Percentiles rank a stretch among this genome's conserved stretches.
Conservation (phyloP, 192 early-diverging fungal species). For the Backusella mclennaniae region DNA sequence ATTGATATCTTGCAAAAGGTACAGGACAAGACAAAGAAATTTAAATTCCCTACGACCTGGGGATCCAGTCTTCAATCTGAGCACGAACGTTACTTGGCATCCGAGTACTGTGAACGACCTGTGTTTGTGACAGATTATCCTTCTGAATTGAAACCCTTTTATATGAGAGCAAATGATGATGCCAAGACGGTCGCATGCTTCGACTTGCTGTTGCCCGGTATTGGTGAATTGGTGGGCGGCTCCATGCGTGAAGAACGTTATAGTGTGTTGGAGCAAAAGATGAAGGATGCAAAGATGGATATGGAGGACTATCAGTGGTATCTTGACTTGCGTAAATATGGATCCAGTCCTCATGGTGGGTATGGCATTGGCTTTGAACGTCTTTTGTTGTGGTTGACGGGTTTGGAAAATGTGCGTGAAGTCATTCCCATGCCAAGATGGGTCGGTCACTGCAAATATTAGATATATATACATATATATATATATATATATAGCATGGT, state of each 20-base stretch:
- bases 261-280: conserved; percentile 49
- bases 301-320: conserved; percentile 82
- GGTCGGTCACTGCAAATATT: conserved; percentile 52
- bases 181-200: conserved; percentile 74
- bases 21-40: conserved; percentile 42
- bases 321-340: conserved; percentile 77
- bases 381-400: conserved; percentile 73
- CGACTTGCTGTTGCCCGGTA: conserved; percentile 80
- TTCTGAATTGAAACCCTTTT: conserved; percentile 77
- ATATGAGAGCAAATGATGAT: conserved; percentile 70
- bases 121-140: conserved; percentile 95
- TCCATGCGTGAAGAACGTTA: conserved; percentile 76
- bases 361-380: conserved; percentile 92
- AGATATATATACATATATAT: too few species aligned
- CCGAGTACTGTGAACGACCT: conserved; percentile 60
- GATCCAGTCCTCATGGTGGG: conserved; percentile 84
- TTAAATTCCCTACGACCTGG: conserved; percentile 69
- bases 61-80: conserved; percentile 76
- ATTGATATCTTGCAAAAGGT: conserved; percentile 62
- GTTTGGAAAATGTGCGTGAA: conserved; percentile 78
- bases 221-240: conserved; percentile 85
- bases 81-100: conserved; percentile 83
- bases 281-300: conserved; percentile 53
- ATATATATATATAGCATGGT: neutral
- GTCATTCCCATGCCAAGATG: conserved; percentile 57